Base-by-base conservation (phyloP, 2,329 filamentous ascomycete species). In the Epichloe festucae region DNA sequence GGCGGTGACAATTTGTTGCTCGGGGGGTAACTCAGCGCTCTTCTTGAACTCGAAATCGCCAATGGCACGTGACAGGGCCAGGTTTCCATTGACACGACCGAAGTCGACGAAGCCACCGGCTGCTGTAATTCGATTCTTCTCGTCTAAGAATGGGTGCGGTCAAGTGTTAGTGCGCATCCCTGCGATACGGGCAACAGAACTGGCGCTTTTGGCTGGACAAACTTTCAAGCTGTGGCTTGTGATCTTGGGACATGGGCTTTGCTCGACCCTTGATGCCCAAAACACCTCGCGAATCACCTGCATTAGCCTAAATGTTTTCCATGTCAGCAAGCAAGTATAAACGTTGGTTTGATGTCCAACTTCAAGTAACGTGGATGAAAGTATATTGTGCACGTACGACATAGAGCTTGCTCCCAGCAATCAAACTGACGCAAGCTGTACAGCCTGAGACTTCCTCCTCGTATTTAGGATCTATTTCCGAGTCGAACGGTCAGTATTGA, bases 11-110 rank as follows among this genome's bases (percentile, higher is more conserved):
- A 98, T 97, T 70, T 98, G 93, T 66, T 95, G 88, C 73, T 98
- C 93, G n/a, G 93, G 93, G 91, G 91, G 84, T 46, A 98, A 82
- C 65, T 96, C 90, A 60, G 91, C 87, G 68, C 89, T 95, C 79
- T 97, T 97, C 79, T 98, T 98, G 79, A 98, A 98, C 68, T 98
- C 93, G 65, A 98, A 98, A 69, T 98, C 93, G 61, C 93, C 93
- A 69, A 98, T 96, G 61, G 93, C 93, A 69, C 93, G 87, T 56
- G 93, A 98, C 55, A 98, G 77, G 46, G 93, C 93, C 45, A 98
- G 81, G 70, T 98, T 98, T 67, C 93, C 93, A 68, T 98, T 98
- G 62, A 98, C 93, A 65, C 93, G 87, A 57, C 93, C 93, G 66
- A 97, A 98, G 69, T 98, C 93, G 65, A 98, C 93, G 62, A 97